Evolutionary conservation across 768 basidiomycete genomes (phyloP).

Genomic region (Boletellus ananiceps): DNA sequence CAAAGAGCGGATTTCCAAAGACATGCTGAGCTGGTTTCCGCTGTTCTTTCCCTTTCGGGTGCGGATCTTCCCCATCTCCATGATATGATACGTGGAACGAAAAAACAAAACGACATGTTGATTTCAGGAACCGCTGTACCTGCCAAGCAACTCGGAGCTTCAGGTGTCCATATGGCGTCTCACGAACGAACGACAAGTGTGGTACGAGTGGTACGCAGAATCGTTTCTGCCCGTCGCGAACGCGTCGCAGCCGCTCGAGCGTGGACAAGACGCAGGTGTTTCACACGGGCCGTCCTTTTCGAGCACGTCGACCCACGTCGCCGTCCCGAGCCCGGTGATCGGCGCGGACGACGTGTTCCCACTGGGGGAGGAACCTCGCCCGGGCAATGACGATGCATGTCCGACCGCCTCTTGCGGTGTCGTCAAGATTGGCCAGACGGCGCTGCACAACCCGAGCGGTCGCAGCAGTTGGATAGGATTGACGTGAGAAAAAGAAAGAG

Average conservation of each 20-base stretch:
- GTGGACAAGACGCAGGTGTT: constrained; percentile 12
- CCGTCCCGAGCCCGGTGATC: constrained; percentile 63
- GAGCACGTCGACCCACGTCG: constrained; percentile 27
- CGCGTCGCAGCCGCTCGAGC: constrained; percentile 21
- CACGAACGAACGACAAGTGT: constrained; percentile 83
- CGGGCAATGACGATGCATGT: constrained; percentile 8
- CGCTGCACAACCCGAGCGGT: constrained; percentile 87
- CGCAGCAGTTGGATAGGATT: constrained; percentile 91
- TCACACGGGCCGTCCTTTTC: constrained; percentile 21
- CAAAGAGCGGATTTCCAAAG: constrained; percentile 80
- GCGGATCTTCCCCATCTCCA: constrained; percentile 21
- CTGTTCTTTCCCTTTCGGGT: constrained; percentile 93
- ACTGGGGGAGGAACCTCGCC: constrained; percentile 2
- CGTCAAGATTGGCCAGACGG: constrained; percentile 93
- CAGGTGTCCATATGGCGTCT: constrained; percentile 93
- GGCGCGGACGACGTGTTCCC: constrained; percentile 55
- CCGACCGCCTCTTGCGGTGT: constrained; percentile 34
- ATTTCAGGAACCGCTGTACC: constrained; percentile 82
- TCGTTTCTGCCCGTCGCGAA: constrained; percentile 71
- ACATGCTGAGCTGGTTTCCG: constrained; percentile 99
- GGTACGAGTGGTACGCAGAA: constrained; percentile 99
- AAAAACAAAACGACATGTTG: too few species aligned
- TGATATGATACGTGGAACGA: background rate
- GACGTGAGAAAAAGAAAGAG: constrained; percentile 14
- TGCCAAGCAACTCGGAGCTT: constrained; percentile 88